Conservation (phyloP, 2,329 filamentous ascomycete genomes). For the Pseudogymnoascus sp. region DNA sequence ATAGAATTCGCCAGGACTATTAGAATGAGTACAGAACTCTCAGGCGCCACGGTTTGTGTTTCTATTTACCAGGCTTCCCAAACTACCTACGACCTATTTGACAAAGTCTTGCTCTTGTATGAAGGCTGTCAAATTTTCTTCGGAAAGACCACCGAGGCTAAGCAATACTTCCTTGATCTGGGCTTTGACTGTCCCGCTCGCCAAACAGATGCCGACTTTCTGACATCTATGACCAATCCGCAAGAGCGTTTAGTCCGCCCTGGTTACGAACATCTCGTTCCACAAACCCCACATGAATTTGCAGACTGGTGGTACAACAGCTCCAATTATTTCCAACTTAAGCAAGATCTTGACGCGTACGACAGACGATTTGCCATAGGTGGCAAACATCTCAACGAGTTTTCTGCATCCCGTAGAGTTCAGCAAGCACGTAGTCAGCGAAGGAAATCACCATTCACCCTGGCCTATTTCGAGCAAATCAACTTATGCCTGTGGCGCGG, state of each 20-base stretch:
- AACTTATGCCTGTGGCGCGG: conserved; percentile 36
- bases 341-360: conserved; percentile 42
- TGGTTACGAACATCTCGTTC: conserved; percentile 53
- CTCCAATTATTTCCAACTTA: conserved; percentile 38
- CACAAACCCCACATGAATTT: conserved; percentile 63
- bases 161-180: conserved; percentile 56
- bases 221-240: conserved; percentile 60
- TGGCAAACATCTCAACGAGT: conserved; percentile 48
- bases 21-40: conserved; percentile 55
- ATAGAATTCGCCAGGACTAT: conserved; percentile 63
- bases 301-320: conserved; percentile 36
- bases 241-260: conserved; percentile 45
- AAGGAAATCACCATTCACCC: conserved; percentile 63
- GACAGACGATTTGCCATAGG: conserved; percentile 47
- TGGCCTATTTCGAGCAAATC: conserved; percentile 43
- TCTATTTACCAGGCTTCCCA: conserved; percentile 67
- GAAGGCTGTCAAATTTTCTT: conserved; percentile 73
- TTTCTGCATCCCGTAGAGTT: conserved; percentile 34
- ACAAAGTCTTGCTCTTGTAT: conserved; percentile 67
- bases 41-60: conserved; percentile 51
- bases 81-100: conserved; percentile 61
- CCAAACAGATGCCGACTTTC: conserved; percentile 61
- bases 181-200: conserved; percentile 60
- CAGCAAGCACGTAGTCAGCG: conserved; percentile 36
- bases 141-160: conserved; percentile 51